Percentiles rank a stretch among this genome's conserved stretches.
Conservation (phyloP, 345 rosid genomes). For the Hibiscus syriacus region DNA sequence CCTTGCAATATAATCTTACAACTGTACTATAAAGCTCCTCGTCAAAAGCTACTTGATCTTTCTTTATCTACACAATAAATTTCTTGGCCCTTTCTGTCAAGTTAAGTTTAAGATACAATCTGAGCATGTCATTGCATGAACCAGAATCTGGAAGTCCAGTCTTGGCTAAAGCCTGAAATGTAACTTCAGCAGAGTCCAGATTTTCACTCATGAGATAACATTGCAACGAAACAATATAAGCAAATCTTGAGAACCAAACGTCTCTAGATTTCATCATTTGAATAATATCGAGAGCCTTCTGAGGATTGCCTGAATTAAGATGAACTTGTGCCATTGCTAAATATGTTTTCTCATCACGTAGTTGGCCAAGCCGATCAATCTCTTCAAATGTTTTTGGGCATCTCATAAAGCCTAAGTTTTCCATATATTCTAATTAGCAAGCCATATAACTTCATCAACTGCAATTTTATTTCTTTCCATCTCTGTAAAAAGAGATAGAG, state of each 20-base stretch:
- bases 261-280: constrained; percentile 61
- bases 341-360: constrained; percentile 78
- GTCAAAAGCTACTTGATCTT: constrained; percentile 44
- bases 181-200: constrained; percentile 62
- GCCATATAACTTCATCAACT: constrained; percentile 88
- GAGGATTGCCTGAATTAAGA: constrained; percentile 52
- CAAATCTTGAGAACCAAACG: constrained; percentile 68
- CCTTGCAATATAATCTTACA: constrained; percentile 47
- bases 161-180: constrained; percentile 55
- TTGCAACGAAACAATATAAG: constrained; percentile 70
- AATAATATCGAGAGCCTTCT: constrained; percentile 55
- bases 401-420: constrained; percentile 78
- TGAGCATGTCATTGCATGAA: constrained; percentile 75
- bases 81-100: constrained; percentile 47
- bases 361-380: constrained; percentile 45
- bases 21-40: constrained; percentile 51
- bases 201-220: constrained; percentile 62
- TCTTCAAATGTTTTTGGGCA: constrained; percentile 69
- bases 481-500: constrained; percentile 74
- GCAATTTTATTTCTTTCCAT: constrained; percentile 58
- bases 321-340: constrained; percentile 89
- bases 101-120: constrained; percentile 43
- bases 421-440: constrained; percentile 87
- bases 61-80: constrained; percentile 45
- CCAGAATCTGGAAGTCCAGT: constrained; percentile 71